phyloP scores from a whole-genome alignment of 2,329 filamentous ascomycete species.

The Rasamsonia emersonii region DNA sequence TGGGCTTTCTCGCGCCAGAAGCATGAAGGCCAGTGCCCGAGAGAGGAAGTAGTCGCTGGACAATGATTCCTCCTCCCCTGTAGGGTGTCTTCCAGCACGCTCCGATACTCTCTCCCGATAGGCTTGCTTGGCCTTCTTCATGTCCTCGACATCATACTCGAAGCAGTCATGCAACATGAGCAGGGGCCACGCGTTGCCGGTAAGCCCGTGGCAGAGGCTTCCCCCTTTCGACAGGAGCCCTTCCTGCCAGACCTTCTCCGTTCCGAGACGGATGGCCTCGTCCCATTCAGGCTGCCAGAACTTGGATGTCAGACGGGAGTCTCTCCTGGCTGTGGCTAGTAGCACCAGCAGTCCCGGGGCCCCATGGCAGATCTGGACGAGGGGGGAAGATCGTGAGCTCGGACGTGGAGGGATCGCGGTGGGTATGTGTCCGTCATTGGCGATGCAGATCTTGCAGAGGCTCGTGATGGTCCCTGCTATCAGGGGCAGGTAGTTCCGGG shows the following conservation, averaged over 20 bases:
- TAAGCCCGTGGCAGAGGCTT: conserved; percentile 32
- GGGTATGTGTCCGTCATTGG: conserved; percentile 29
- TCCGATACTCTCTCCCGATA: conserved; percentile 13
- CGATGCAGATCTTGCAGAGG: conserved; percentile 27
- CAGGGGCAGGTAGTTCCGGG: conserved; percentile 17
- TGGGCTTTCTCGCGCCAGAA: conserved; percentile 28
- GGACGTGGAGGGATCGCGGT: conserved; percentile 24
- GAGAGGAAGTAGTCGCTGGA: conserved; percentile 31
- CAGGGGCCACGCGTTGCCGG: conserved; percentile 34
- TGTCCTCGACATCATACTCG: conserved; percentile 20
- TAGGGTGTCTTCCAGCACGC: background rate
- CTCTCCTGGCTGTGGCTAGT: conserved; percentile 24
- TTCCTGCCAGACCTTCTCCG: conserved; percentile 32
- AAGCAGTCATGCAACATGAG: conserved; percentile 28
- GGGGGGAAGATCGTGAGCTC: conserved; percentile 16
- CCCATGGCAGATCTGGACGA: conserved; percentile 36
- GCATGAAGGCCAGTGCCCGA: conserved; percentile 26
- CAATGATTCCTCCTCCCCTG: conserved; percentile 11
- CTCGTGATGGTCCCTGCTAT: conserved; percentile 30
- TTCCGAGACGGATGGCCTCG: conserved; percentile 22
- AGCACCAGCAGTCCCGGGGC: conserved; percentile 30
- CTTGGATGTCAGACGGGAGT: conserved; percentile 14
- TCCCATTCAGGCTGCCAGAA: conserved; percentile 34
- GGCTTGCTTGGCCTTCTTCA: conserved; percentile 14
- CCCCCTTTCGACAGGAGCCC: conserved; percentile 35